phyloP scores from a whole-genome alignment of 768 basidiomycete genomes.

The Rhodotorula taiwanensis region DNA sequence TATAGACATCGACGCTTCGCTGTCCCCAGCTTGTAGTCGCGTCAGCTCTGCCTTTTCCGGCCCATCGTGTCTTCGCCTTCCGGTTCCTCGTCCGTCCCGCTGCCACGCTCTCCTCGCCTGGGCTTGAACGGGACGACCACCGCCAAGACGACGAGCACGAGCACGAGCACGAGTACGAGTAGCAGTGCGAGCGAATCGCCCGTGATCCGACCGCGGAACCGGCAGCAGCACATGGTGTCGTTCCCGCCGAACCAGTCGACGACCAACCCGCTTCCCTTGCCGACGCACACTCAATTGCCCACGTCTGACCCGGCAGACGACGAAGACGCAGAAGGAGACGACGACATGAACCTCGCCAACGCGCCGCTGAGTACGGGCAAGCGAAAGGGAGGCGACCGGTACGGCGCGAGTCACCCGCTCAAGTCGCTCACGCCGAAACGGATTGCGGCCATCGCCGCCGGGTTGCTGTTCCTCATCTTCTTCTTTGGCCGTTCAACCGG shows the following conservation, averaged over 20 bases:
- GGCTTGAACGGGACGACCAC: too few species aligned
- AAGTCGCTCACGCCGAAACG: constrained; percentile 28
- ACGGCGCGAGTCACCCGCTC: constrained; percentile 9
- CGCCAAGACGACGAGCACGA: too few species aligned
- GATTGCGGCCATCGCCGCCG: constrained; percentile 30
- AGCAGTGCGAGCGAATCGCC: too few species aligned
- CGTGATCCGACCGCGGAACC: neutral
- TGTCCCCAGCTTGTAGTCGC: too few species aligned
- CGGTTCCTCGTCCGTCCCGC: too few species aligned
- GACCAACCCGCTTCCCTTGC: neutral
- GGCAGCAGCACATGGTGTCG: neutral
- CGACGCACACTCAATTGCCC: neutral
- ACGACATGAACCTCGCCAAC: constrained; percentile 22
- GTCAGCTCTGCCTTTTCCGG: too few species aligned
- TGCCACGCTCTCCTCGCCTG: too few species aligned
- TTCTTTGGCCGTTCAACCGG: constrained; percentile 25
- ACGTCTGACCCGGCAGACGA: neutral
- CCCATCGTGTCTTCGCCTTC: too few species aligned
- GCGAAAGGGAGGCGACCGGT: neutral
- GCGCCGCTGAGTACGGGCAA: neutral
- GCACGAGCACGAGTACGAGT: too few species aligned
- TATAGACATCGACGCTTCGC: too few species aligned
- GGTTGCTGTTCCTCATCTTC: constrained; percentile 31
- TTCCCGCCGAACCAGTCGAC: neutral
- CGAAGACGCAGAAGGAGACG: constrained; percentile 17